A percentile compares a stretch with the other conserved stretches of the same genome.
These are phyloP conservation scores for Plenodomus lindquistii DNA, from an alignment of 2,329 filamentous ascomycete genomes.

Conservation along the genomic window DNA sequence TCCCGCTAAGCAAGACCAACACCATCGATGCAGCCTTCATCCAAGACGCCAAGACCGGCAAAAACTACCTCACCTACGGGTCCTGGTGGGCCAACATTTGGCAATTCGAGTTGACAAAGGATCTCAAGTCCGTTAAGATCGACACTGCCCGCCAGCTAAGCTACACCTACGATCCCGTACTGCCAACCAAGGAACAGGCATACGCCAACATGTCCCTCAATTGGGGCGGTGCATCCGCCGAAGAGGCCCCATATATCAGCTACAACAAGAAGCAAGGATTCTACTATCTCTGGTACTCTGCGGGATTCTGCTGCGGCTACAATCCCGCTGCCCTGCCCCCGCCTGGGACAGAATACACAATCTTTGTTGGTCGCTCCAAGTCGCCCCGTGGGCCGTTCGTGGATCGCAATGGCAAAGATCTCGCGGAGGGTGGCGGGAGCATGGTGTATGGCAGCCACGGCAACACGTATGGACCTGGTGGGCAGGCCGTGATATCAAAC, in stretches of 20 bases:
- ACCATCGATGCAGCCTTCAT: constrained; percentile 57
- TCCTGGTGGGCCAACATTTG: constrained; percentile 69
- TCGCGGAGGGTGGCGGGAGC: constrained; percentile 60
- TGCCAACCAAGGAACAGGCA: constrained; percentile 17
- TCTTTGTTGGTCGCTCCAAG: constrained; percentile 63
- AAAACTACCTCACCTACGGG: constrained; percentile 62
- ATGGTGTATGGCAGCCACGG: constrained; percentile 62
- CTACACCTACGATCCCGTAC: constrained; percentile 5
- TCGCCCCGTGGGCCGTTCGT: constrained; percentile 56
- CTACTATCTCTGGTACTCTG: constrained; percentile 67
- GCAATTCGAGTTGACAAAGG: constrained; percentile 61
- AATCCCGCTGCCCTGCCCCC: constrained; percentile 53
- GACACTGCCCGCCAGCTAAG: constrained; percentile 6
- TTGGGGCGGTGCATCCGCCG: constrained; percentile 59
- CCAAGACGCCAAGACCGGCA: constrained; percentile 24
- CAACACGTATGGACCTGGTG: constrained; percentile 40
- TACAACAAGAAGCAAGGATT: constrained; percentile 55
- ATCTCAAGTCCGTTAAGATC: too few species aligned
- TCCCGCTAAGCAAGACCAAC: too few species aligned
- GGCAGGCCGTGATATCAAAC: too few species aligned
- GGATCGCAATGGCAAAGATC: constrained; percentile 35
- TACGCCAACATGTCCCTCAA: constrained; percentile 28
- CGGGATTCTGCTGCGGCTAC: constrained; percentile 63
- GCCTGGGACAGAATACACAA: constrained; percentile 63
- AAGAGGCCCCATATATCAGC: too few species aligned